Percentiles rank a stretch among this genome's conserved stretches.
Conservation (phyloP, 805 yeast genomes). For the Saturnispora galanensis region DNA sequence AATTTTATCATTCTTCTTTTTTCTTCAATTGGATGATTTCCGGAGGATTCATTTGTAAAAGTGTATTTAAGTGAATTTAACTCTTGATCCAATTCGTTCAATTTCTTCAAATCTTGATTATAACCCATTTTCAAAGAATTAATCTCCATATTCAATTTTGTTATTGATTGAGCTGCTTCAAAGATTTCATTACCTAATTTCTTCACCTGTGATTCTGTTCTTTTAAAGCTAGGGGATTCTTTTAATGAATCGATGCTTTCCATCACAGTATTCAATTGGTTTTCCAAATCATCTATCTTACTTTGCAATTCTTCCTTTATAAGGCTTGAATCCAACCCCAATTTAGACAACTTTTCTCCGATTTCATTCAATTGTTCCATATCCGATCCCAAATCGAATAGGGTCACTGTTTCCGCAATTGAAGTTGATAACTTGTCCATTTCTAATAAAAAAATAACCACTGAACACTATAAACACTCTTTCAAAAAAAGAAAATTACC, state of each 20-base stretch:
- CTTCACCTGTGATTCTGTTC: constrained; percentile 25
- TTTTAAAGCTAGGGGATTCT: constrained; percentile 22
- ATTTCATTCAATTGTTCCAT: constrained; percentile 33
- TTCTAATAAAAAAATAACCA: no score
- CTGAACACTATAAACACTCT: no score
- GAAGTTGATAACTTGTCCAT: constrained; percentile 12
- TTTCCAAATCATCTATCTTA: constrained; percentile 1
- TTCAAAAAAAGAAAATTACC: no score
- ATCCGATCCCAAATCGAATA: constrained; percentile 44
- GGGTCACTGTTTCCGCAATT: constrained; percentile 10
- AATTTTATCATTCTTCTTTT: constrained; percentile 39
- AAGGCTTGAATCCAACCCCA: constrained; percentile 4
- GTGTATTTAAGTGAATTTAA: constrained; percentile 14
- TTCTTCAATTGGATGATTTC: constrained; percentile 27
- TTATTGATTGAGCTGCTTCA: constrained; percentile 41
- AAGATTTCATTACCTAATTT: constrained; percentile 37
- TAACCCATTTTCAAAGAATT: constrained; percentile 31
- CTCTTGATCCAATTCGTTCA: constrained; percentile 26
- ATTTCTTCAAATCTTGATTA: constrained; percentile 29
- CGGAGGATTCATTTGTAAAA: background rate
- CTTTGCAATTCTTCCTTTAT: background rate
- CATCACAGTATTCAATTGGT: constrained; percentile 8
- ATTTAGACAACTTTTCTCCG: constrained; percentile 6
- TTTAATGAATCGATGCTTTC: constrained; percentile 11
- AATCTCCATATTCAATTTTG: constrained; percentile 38